Evolutionary conservation across 805 yeast genomes (phyloP), one percentile per base, ranked within the genome.

Genomic region (Schwanniomyces vanrijiae): DNA sequence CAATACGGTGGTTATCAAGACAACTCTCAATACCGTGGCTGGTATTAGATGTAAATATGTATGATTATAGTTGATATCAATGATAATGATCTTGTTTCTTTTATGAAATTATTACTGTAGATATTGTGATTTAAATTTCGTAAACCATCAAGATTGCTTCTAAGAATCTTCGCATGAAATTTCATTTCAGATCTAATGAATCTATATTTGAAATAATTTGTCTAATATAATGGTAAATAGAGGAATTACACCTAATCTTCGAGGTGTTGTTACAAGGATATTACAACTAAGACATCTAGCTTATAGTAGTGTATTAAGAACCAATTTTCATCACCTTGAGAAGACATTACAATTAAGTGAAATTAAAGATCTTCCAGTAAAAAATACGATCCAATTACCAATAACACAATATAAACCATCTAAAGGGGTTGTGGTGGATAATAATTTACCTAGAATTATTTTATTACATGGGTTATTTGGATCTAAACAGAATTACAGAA

Each of bases 401-500:
- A 39, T n/a, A 21, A 39, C 42, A 13, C 47, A 45, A 26, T 58
- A 44, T 24, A 55, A 53, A 29, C 44, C 45, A 8, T 45, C 47
- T 8, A 43, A 43, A 25, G n/a, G 14, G 5, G 37, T 29, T 3
- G 45, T 33, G 7, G 25, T 41, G 7, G 49, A 51, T 26, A 22
- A 43, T 8, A 39, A 18, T 2, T 24, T 43, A 41, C 47, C 66
- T 1, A 78, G 81, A 1, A 60, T 75, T 1, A 51, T 81, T 8
- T 58, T 80, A 55, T 54, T 82, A 11, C 86, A 81, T 56, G 86
- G 86, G 1, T 66, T 80, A 22, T 71, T 82, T 44, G 86, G 84
- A 0, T 71, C 77, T 4, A 67, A 66, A 34, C 68, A 65, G 43
- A 75, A 73, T 55, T 82, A 71, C 56, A 62, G 66, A 28, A 56